Evolutionary conservation across 306 rosid species (phyloP).

Genomic region (Hylodesmum podocarpum): DNA sequence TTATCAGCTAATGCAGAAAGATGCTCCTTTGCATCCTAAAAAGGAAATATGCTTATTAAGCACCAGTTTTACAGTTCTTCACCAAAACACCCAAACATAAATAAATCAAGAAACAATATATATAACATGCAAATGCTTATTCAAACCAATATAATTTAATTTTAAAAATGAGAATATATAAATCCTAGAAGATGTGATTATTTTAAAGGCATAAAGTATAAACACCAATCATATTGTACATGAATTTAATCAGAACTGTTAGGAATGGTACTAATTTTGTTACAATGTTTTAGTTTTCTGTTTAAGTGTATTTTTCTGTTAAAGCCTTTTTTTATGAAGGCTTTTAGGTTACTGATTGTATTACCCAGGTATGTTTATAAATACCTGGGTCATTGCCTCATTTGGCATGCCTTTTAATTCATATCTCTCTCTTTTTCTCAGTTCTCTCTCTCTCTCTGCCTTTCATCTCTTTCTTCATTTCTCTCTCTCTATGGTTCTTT

Average conservation of each 20-base stretch:
- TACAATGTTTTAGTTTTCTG: too few species aligned
- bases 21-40: slow-evolving; percentile 97
- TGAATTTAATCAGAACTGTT: neutral
- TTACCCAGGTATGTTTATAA: too few species aligned
- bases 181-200: slow-evolving; percentile 1
- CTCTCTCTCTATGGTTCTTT: too few species aligned
- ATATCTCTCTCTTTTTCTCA: too few species aligned
- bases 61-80: slow-evolving; percentile 30
- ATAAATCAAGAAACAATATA: slow-evolving; percentile 17
- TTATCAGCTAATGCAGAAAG: slow-evolving; percentile 93
- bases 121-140: slow-evolving; percentile 14
- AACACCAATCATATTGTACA: neutral
- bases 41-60: slow-evolving; percentile 39
- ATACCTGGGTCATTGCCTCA: too few species aligned
- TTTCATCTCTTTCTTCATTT: too few species aligned
- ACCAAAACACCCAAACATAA: neutral
- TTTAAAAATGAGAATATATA: slow-evolving; percentile 6
- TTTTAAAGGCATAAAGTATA: slow-evolving; percentile 13
- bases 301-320: too few species aligned
- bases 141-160: slow-evolving; percentile 4
- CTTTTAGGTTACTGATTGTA: too few species aligned
- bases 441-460: too few species aligned
- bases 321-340: too few species aligned
- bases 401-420: too few species aligned
- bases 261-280: too few species aligned